Evolutionary conservation across 2,329 filamentous ascomycete genomes (phyloP).

Genomic region (Xylaria hypoxylon): DNA sequence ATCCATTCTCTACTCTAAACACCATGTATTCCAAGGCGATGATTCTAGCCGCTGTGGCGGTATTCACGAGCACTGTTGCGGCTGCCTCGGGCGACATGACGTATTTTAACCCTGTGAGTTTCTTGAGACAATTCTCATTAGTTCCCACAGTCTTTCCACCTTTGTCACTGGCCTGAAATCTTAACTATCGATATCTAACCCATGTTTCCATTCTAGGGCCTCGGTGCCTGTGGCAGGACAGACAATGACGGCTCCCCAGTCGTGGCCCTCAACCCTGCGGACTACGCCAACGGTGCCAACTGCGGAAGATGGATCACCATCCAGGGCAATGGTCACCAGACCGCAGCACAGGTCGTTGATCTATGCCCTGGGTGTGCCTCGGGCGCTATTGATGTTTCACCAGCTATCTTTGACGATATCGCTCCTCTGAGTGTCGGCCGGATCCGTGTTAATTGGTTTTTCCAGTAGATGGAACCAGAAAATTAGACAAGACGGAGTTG

Average conservation of each 20-base stretch:
- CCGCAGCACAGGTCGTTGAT: conserved; percentile 35
- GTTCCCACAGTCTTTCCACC: too few relatives aligned
- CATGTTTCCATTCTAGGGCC: conserved; percentile 18
- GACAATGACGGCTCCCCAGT: conserved; percentile 30
- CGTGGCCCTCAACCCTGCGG: conserved; percentile 34
- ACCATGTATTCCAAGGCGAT: conserved; percentile 30
- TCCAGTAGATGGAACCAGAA: conserved; percentile 31
- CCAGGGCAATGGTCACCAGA: conserved; percentile 31
- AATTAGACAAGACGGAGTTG: neutral
- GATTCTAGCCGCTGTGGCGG: conserved; percentile 33
- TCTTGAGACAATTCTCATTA: neutral
- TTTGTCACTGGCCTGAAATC: too few relatives aligned
- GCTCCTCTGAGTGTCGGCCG: conserved; percentile 26
- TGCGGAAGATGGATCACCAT: conserved; percentile 39
- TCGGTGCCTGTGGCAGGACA: conserved; percentile 35
- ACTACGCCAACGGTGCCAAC: conserved; percentile 38
- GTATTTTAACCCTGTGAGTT: conserved; percentile 34
- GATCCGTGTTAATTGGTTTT: conserved; percentile 37
- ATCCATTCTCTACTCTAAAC: neutral
- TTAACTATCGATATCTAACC: conserved; percentile 1
- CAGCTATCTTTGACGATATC: conserved; percentile 40
- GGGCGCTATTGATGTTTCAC: conserved; percentile 34
- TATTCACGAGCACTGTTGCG: conserved; percentile 24
- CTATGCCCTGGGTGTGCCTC: conserved; percentile 36
- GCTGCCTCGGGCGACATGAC: conserved; percentile 34